Conservation (phyloP, 371 early-diverging fungal genomes). For the Umbelopsis sp. region DNA sequence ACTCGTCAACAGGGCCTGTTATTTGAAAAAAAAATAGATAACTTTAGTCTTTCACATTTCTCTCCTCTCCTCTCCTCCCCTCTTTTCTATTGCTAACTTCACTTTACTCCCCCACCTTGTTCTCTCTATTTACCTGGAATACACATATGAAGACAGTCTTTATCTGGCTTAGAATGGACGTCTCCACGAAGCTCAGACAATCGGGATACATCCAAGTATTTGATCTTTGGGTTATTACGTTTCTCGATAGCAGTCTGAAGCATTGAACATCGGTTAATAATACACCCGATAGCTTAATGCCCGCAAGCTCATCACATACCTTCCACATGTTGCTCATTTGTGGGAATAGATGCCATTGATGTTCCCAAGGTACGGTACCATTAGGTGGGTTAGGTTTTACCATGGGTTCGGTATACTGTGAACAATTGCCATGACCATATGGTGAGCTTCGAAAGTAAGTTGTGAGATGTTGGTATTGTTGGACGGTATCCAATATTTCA, state of each 20-base stretch:
- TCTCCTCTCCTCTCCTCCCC: neutral
- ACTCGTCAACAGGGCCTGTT: constrained; percentile 49
- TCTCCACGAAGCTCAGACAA: constrained; percentile 46
- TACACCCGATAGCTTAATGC: neutral
- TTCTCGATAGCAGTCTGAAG: neutral
- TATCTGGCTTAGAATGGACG: constrained; percentile 43
- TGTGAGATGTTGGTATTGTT: constrained; percentile 34
- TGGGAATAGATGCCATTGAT: constrained; percentile 49
- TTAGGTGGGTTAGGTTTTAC: constrained; percentile 22
- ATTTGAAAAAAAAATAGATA: neutral
- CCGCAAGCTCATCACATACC: constrained; percentile 17
- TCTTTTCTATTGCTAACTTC: neutral
- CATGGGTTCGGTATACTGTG: constrained; percentile 36
- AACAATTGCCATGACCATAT: constrained; percentile 44
- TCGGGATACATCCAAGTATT: constrained; percentile 32
- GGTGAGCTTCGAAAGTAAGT: constrained; percentile 41
- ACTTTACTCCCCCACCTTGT: neutral
- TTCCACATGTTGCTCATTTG: constrained; percentile 38
- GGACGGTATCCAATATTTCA: constrained; percentile 27
- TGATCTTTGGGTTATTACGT: constrained; percentile 3
- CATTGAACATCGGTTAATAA: neutral
- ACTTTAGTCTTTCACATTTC: neutral
- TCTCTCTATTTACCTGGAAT: constrained; percentile 34
- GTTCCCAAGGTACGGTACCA: constrained; percentile 39
- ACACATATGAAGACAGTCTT: constrained; percentile 51